A percentile compares a stretch with the other conserved stretches of the same genome.
These are phyloP conservation scores for Hysterium pulicare DNA, from an alignment of 2,329 filamentous ascomycete genomes.

Conservation along the genomic window DNA sequence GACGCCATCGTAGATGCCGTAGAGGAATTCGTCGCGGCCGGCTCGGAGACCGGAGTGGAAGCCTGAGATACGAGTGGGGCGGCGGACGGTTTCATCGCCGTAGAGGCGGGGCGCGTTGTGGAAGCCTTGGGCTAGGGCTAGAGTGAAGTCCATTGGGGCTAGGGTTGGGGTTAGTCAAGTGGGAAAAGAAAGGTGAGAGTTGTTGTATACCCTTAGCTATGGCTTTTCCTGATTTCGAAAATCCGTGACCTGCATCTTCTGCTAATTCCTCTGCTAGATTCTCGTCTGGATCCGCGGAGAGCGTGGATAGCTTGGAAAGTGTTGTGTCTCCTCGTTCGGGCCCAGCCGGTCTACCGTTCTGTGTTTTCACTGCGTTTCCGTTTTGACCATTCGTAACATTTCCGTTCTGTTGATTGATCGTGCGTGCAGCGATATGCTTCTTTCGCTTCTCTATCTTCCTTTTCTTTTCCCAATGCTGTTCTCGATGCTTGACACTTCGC, in stretches of 20 bases:
- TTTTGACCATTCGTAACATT: constrained; percentile 2
- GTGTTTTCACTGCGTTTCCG: constrained; percentile 16
- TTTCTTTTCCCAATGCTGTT: constrained; percentile 50
- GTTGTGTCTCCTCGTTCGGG: constrained; percentile 18
- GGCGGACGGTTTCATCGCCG: constrained; percentile 66
- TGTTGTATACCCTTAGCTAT: constrained; percentile 40
- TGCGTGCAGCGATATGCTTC: constrained; percentile 18
- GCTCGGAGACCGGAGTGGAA: constrained; percentile 60
- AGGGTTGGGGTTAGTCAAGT: background rate
- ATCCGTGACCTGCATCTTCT: constrained; percentile 51
- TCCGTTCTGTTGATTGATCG: constrained; percentile 5
- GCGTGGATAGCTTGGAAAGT: constrained; percentile 24
- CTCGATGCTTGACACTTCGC: constrained; percentile 55
- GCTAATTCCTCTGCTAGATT: constrained; percentile 35
- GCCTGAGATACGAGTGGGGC: constrained; percentile 61
- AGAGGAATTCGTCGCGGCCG: constrained; percentile 59
- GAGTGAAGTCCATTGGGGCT: constrained; percentile 59
- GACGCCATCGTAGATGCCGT: constrained; percentile 63
- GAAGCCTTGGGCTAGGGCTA: constrained; percentile 65
- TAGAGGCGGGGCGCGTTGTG: constrained; percentile 69
- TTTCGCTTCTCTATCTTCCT: constrained; percentile 31
- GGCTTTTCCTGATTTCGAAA: constrained; percentile 51
- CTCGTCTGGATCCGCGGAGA: constrained; percentile 29
- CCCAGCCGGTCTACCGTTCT: constrained; percentile 13
- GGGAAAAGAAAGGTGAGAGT: background rate